These are phyloP conservation scores for Ulota crispa DNA, from an alignment of 225 moss, liverwort and hornwort species.

Conservation along the genomic window DNA sequence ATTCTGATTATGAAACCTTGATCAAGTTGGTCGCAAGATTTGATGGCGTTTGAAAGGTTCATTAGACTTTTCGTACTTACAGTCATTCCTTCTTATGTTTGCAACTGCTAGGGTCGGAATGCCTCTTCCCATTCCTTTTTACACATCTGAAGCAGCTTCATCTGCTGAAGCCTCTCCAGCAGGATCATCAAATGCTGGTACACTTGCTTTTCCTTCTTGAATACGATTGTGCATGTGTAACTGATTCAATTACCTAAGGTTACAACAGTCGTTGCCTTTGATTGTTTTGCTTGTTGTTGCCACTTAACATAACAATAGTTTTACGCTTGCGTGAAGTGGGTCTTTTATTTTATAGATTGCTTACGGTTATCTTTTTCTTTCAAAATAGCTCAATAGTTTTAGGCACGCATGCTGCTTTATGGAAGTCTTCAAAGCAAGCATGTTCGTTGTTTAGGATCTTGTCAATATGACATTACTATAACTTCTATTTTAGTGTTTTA, in stretches of 20 bases:
- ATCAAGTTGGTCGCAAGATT: not conserved
- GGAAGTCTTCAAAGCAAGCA: not conserved
- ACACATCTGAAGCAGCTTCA: constrained; percentile 27
- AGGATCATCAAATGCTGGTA: constrained; percentile 35
- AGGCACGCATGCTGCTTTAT: not conserved
- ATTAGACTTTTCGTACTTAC: not conserved
- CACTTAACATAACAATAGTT: not conserved
- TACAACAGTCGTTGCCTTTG: not conserved
- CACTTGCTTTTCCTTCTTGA: not conserved
- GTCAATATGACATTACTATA: not conserved
- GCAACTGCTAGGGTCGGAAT: constrained; percentile 6
- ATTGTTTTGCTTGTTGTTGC: not conserved
- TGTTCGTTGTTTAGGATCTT: not conserved
- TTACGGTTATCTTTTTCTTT: not conserved
- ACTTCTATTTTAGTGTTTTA: not conserved
- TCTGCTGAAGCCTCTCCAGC: constrained; percentile 3
- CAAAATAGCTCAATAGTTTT: not conserved
- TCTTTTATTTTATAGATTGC: not conserved
- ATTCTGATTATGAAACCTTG: not conserved
- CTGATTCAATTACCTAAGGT: not conserved
- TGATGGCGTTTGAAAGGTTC: not conserved
- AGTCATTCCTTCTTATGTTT: constrained; percentile 15
- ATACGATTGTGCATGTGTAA: not conserved
- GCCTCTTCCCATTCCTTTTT: constrained; percentile 40
- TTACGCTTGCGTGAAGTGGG: not conserved